These are phyloP conservation scores for Xylariomycetidae sp. DNA, from an alignment of 2,329 filamentous ascomycete genomes.

Conservation along the genomic window DNA sequence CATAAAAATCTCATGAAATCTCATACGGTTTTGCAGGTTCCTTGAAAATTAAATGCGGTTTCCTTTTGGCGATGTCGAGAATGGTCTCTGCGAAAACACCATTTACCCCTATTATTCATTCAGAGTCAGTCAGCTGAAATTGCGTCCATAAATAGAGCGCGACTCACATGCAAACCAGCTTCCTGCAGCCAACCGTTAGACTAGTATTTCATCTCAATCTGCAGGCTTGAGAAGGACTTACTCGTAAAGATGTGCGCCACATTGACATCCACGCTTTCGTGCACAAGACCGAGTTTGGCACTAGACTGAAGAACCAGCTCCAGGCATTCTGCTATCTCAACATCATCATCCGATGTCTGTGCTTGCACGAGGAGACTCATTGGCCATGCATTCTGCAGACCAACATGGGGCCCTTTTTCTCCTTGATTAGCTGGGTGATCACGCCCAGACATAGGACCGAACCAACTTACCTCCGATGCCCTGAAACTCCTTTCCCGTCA, in stretches of 20 bases:
- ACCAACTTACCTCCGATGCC: constrained; percentile 76
- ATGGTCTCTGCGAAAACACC: constrained; percentile 93
- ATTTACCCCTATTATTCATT: constrained; percentile 64
- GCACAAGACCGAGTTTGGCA: constrained; percentile 73
- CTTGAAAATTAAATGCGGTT: constrained; percentile 82
- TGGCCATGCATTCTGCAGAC: constrained; percentile 88
- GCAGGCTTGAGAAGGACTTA: constrained; percentile 29
- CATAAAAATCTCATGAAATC: constrained; percentile 28
- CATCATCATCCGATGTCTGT: constrained; percentile 79
- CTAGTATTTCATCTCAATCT: constrained; percentile 7
- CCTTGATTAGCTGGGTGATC: constrained; percentile 6
- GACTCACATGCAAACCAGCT: constrained; percentile 82
- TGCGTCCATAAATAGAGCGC: constrained; percentile 1
- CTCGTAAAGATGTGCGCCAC: constrained; percentile 64
- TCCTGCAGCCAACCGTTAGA: constrained; percentile 36
- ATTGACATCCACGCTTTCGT: constrained; percentile 89
- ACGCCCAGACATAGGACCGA: no score
- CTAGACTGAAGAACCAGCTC: constrained; percentile 71
- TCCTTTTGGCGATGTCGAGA: constrained; percentile 80
- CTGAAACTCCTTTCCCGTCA: constrained; percentile 70
- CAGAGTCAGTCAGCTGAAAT: constrained; percentile 1
- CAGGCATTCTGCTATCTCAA: constrained; percentile 73
- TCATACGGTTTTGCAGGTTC: constrained; percentile 56
- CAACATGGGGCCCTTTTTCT: constrained; percentile 59
- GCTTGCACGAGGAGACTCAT: constrained; percentile 92